These are phyloP conservation scores for Arabidopsis arenosa DNA, from an alignment of 345 rosid species.

Conservation along the genomic window DNA sequence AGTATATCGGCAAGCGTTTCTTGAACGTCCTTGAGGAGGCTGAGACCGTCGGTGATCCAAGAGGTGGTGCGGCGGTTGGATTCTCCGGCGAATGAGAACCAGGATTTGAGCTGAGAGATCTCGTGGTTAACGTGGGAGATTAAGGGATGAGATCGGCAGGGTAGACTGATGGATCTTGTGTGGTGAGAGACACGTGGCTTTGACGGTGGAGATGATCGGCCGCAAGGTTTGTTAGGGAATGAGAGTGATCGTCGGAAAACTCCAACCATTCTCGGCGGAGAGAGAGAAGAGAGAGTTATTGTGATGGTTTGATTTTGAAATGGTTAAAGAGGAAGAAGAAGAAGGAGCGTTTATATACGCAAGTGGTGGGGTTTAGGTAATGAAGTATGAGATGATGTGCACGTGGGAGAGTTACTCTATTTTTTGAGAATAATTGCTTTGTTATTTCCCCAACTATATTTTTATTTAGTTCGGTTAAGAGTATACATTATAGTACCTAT, in stretches of 20 bases:
- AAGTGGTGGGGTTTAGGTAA: neutral
- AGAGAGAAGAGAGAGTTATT: neutral
- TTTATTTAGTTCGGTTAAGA: neutral
- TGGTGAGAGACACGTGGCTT: constrained; percentile 51
- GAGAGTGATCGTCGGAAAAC: constrained; percentile 54
- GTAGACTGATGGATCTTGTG: constrained; percentile 49
- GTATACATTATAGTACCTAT: neutral
- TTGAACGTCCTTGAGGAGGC: constrained; percentile 45
- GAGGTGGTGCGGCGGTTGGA: constrained; percentile 29
- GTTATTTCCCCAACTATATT: constrained; percentile 29
- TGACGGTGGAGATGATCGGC: constrained; percentile 32
- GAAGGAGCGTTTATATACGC: constrained; percentile 26
- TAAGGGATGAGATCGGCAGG: constrained; percentile 42
- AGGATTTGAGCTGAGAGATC: constrained; percentile 49
- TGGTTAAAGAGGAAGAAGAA: constrained; percentile 13
- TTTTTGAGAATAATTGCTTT: constrained; percentile 25
- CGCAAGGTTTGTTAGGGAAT: constrained; percentile 44
- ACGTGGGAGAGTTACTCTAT: constrained; percentile 31
- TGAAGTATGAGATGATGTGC: constrained; percentile 40
- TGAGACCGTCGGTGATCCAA: constrained; percentile 46
- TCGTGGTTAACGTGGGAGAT: constrained; percentile 50
- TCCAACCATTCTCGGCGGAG: constrained; percentile 35
- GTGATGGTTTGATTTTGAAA: constrained; percentile 27
- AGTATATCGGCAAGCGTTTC: constrained; percentile 46
- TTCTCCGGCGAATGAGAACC: constrained; percentile 43